phyloP scores from a whole-genome alignment of 2,329 filamentous ascomycete genomes.

The Fusarium sp. region DNA sequence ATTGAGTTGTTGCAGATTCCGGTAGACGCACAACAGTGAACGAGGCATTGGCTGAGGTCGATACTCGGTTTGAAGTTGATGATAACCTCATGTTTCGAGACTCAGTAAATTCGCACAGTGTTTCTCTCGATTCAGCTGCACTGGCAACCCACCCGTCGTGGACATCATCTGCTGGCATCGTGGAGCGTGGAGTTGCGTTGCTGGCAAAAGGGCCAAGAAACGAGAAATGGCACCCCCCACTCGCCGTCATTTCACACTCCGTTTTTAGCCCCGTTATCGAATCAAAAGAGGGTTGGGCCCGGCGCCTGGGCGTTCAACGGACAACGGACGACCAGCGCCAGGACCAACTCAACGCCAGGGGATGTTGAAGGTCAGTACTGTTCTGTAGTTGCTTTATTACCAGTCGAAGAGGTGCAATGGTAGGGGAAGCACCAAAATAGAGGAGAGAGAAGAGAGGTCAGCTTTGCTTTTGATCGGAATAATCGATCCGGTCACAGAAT shows the following conservation, averaged over 20 bases:
- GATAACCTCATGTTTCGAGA: slow-evolving; percentile 13
- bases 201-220: slow-evolving; percentile 40
- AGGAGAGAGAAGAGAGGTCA: neutral
- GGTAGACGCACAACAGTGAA: neutral
- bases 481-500: slow-evolving; percentile 15
- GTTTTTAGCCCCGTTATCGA: slow-evolving; percentile 46
- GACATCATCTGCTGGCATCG: slow-evolving; percentile 31
- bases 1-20: neutral
- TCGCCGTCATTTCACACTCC: slow-evolving; percentile 46
- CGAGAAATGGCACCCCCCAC: slow-evolving; percentile 43
- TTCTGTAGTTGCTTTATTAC: neutral
- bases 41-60: neutral
- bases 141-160: slow-evolving; percentile 44
- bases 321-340: slow-evolving; percentile 37
- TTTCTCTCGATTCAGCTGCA: slow-evolving; percentile 31
- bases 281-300: slow-evolving; percentile 42
- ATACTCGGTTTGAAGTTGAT: slow-evolving; percentile 1
- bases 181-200: slow-evolving; percentile 27
- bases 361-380: slow-evolving; percentile 2
- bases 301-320: slow-evolving; percentile 41
- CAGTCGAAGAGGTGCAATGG: neutral
- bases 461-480: slow-evolving; percentile 6
- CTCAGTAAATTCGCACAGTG: slow-evolving; percentile 41
- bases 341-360: slow-evolving; percentile 29
- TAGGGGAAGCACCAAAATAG: neutral